Evolutionary conservation across 2,329 filamentous ascomycete genomes (phyloP).

Genomic region (Hypoxylon sp.): DNA sequence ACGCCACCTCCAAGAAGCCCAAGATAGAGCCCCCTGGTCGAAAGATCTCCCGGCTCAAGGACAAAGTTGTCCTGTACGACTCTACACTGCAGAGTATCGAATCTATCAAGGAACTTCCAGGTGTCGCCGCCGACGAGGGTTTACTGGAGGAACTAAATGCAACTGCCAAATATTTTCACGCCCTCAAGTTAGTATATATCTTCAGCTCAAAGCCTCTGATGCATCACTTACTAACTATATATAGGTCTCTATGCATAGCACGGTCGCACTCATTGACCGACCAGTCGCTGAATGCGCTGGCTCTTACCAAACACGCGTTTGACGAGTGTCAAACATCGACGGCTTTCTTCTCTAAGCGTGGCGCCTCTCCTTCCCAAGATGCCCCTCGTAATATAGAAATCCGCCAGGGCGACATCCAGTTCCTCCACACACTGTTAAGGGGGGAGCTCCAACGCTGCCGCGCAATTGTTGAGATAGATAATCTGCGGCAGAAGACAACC

Average conservation of each 20-base stretch:
- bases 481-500: conserved; percentile 60
- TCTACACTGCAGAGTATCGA: conserved; percentile 90
- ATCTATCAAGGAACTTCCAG: conserved; percentile 86
- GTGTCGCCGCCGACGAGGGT: conserved; percentile 81
- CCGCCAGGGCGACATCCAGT: conserved; percentile 62
- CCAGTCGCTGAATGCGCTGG: conserved; percentile 80
- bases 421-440: conserved; percentile 68
- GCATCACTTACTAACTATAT: conserved; percentile 30
- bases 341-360: conserved; percentile 53
- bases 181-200: conserved; percentile 76
- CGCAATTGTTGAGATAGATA: conserved; percentile 83
- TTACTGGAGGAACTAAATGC: conserved; percentile 81
- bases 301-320: conserved; percentile 77
- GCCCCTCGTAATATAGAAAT: conserved; percentile 74
- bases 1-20: conserved; percentile 53
- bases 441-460: conserved; percentile 81
- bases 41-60: conserved; percentile 81
- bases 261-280: conserved; percentile 81
- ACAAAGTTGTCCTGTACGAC: conserved; percentile 89
- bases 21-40: conserved; percentile 70
- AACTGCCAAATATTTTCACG: conserved; percentile 83
- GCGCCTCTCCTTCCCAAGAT: conserved; percentile 46
- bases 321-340: conserved; percentile 65
- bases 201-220: neutral
- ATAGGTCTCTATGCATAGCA: conserved; percentile 82